Evolutionary conservation across 75 land plant species (phyloP), one percentile per base, ranked within the genome.

Genomic region (Azolla pinnata): DNA sequence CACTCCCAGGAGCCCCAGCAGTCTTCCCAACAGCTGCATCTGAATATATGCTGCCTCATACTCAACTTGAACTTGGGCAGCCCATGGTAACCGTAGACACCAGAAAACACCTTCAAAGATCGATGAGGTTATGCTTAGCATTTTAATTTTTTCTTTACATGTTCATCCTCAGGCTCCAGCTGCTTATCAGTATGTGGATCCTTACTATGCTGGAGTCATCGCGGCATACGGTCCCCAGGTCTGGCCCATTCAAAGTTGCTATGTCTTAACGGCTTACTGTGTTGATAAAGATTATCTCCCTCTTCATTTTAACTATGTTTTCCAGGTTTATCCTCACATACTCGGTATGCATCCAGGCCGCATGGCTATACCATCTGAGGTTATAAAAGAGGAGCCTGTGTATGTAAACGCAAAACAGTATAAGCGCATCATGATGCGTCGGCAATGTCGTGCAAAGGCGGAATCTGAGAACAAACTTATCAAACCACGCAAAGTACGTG

Each of bases 391-490:
- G 54, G 85, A 76, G 31, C 93, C 85, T 2, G 79, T 88, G 8
- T 87, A 79, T 75, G 92, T 87, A 23, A 87, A 87, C 72, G 78
- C 87, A 16, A 84, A 87, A 56, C 88, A 88, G 54, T 88, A 84
- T 44, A 77, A 75, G 64, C 88, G 85, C 5, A 88, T 88, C 32
- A 63, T 88, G 25, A 67, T 88, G 20, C 80, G 93, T 26, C 59
- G 93, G 33, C 68, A 81, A 61, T 75, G 68, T 16, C 80, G 93
- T 1, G 93, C 93, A 1, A 84, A 82, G 78, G 74, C 81, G 7
- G 93, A 88, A 73, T 75, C 75, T 42, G 83, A 88, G 56, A 88
- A 84, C 66, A 84, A 88, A 60, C 75, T 84, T 17, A 33, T 79
- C 42, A 88, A 84, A 59, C 29, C 54, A 50, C 65, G 93, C 14